Percentiles rank a stretch among this genome's conserved stretches.
Evolutionary conservation across 768 basidiomycete genomes (phyloP).

Genomic region (Rhodosporidiobolus odoratus): DNA sequence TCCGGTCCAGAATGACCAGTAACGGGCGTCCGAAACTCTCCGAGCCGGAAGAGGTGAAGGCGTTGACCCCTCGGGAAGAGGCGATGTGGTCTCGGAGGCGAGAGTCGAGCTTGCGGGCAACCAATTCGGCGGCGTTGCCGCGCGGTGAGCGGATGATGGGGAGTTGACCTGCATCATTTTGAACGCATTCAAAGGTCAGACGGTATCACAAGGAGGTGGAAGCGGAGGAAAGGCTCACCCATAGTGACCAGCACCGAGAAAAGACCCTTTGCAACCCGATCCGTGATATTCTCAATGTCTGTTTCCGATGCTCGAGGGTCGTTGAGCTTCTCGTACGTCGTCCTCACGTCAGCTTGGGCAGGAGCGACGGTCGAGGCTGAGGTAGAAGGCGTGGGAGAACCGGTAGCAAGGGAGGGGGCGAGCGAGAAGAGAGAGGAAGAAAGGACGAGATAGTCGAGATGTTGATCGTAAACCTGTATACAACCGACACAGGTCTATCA

Average conservation of each 20-base stretch:
- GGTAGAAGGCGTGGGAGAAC: conserved; percentile 41
- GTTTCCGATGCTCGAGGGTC: conserved; percentile 83
- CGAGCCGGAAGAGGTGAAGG: conserved; percentile 39
- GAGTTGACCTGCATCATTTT: conserved; percentile 61
- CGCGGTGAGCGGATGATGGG: conserved; percentile 90
- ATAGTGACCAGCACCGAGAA: conserved; percentile 86
- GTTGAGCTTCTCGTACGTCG: conserved; percentile 81
- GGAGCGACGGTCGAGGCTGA: conserved; percentile 19
- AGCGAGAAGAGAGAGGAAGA: conserved; percentile 89
- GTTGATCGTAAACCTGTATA: conserved; percentile 82
- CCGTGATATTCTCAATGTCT: conserved; percentile 87
- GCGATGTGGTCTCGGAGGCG: conserved; percentile 79
- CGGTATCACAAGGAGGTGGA: not conserved
- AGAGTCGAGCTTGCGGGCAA: conserved; percentile 89
- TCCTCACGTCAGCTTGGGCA: conserved; percentile 37
- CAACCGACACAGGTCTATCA: conserved; percentile 38
- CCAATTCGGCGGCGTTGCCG: conserved; percentile 98
- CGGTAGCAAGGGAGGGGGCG: conserved; percentile 54
- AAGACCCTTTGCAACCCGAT: conserved; percentile 79
- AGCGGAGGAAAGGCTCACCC: conserved; percentile 53
- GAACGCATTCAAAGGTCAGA: not conserved
- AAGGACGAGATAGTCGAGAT: conserved; percentile 90
- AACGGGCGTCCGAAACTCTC: conserved; percentile 57
- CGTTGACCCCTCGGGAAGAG: conserved; percentile 47
- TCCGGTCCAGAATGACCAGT: conserved; percentile 86